Evolutionary conservation across 768 basidiomycete genomes (phyloP), one percentile per base, ranked within the genome.

Genomic region (Suillus occidentalis): DNA sequence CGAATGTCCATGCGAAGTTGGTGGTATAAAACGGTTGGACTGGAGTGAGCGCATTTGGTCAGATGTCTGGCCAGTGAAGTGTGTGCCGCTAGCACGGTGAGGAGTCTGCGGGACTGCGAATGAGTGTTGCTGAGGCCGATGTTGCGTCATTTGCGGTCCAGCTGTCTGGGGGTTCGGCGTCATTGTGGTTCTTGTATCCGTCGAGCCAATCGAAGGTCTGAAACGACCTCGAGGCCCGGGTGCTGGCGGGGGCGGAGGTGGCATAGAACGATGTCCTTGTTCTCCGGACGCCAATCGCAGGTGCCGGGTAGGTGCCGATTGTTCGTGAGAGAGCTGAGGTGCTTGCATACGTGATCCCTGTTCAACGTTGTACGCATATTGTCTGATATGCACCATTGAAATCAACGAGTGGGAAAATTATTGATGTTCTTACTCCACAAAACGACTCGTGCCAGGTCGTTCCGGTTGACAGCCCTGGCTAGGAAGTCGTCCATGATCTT

Each of bases 281-380:
- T 76, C 73, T 39, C 69, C 76, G 40, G 73, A 52, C 37, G 67
- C 71, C 59, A 72, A 63, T 47, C 77, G 77, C 52, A 81, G 75
- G 60, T 82, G 81, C 31, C 74, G 71, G n/a, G 75, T 70, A 3
- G 83, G 79, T 8, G 78, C 73, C 20, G 76, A 67, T 68, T 86
- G 88, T 62, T 73, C 73, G 68, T 82, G 80, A 18, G 83, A 75
- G 25, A 81, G 71, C 40, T 73, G 75, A 20, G 79, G 79, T 3
- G 75, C 69, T 42, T 79, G 80, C 60, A 72, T 73, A 64, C 81
- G 83, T 50, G 81, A 73, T 40, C 78, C 80, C 22, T 80, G 78
- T 28, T 84, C 81, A 28, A 83, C 83, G 6, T 73, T 77, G 73
- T 89, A 92, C n/a, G 85, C 84, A 72, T 87, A 93, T 75, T 89